Evolutionary conservation across 1,284 basidiomycete species (phyloP).

Genomic region (Lentinula novae-zelandiae): DNA sequence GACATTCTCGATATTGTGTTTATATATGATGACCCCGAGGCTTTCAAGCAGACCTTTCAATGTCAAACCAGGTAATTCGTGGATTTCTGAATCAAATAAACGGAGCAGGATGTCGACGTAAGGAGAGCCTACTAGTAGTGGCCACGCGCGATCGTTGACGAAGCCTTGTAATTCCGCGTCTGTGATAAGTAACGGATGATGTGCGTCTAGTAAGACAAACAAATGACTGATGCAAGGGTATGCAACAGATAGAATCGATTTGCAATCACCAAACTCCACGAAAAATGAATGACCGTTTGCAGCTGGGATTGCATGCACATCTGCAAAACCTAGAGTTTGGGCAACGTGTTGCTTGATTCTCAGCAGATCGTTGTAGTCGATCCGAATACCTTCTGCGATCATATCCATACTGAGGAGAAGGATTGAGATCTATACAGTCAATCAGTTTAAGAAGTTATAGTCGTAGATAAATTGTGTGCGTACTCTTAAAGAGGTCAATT

Average conservation of each 20-base stretch:
- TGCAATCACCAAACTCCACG: conserved; percentile 48
- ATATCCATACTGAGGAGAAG: conserved; percentile 59
- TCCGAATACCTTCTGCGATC: conserved; percentile 55
- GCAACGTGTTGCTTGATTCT: conserved; percentile 62
- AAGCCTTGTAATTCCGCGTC: conserved; percentile 45
- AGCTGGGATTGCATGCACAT: conserved; percentile 42
- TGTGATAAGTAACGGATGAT: conserved; percentile 42
- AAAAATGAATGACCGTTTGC: conserved; percentile 45
- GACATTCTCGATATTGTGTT: conserved; percentile 60
- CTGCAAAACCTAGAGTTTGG: conserved; percentile 49
- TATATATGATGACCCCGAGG: conserved; percentile 61
- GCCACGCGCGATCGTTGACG: conserved; percentile 39
- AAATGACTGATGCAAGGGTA: conserved; percentile 58
- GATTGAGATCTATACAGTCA: conserved; percentile 42
- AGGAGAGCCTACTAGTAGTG: conserved; percentile 53
- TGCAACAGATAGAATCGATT: conserved; percentile 36
- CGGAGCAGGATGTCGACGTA: conserved; percentile 58
- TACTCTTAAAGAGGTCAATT: conserved; percentile 45
- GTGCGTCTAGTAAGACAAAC: conserved; percentile 54
- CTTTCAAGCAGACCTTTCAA: conserved; percentile 58
- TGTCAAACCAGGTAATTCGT: conserved; percentile 47
- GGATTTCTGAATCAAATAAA: conserved; percentile 38
- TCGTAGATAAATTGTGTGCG: conserved; percentile 16
- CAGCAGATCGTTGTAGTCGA: conserved; percentile 48
- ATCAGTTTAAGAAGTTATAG: background rate